phyloP scores from a whole-genome alignment of 2,329 filamentous ascomycete genomes.

The Capronia coronata region DNA sequence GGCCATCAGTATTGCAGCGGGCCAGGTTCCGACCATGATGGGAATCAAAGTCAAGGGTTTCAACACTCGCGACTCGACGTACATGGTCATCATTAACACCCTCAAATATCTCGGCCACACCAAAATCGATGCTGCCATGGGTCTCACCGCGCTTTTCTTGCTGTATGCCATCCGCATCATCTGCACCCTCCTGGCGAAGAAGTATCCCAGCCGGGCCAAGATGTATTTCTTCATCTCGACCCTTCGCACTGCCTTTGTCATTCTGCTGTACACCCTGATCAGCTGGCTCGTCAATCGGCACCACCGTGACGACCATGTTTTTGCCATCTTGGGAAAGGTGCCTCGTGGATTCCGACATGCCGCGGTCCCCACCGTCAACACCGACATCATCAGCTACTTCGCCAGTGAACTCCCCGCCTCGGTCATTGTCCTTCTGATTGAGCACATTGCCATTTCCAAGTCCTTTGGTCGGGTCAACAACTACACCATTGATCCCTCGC shows the following conservation, averaged over 20 bases:
- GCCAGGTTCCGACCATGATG: slow-evolving; percentile 75
- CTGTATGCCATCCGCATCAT: slow-evolving; percentile 67
- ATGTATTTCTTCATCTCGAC: slow-evolving; percentile 86
- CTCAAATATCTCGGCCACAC: slow-evolving; percentile 63
- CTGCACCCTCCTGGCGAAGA: slow-evolving; percentile 62
- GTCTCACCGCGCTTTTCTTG: slow-evolving; percentile 70
- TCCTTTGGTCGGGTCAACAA: slow-evolving; percentile 95
- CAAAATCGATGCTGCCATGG: slow-evolving; percentile 76
- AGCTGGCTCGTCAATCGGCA: slow-evolving; percentile 77
- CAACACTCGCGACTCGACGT: slow-evolving; percentile 70
- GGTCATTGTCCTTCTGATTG: slow-evolving; percentile 90
- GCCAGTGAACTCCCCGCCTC: slow-evolving; percentile 69
- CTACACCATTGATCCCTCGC: slow-evolving; percentile 90
- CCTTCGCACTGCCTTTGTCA: slow-evolving; percentile 82
- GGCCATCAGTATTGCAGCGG: slow-evolving; percentile 76
- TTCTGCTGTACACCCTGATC: slow-evolving; percentile 84
- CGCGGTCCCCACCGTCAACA: slow-evolving; percentile 62
- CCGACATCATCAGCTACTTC: slow-evolving; percentile 61
- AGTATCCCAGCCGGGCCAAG: slow-evolving; percentile 63
- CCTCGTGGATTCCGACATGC: slow-evolving; percentile 82
- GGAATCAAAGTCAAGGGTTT: slow-evolving; percentile 65
- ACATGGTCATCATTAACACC: slow-evolving; percentile 74
- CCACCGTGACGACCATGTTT: slow-evolving; percentile 56
- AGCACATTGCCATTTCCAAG: slow-evolving; percentile 95
- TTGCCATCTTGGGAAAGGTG: slow-evolving; percentile 68